Percentiles rank a stretch among this genome's conserved stretches.
These are phyloP conservation scores for Lonicera japonica DNA, from an alignment of 129 eudicot genomes.

Conservation along the genomic window DNA sequence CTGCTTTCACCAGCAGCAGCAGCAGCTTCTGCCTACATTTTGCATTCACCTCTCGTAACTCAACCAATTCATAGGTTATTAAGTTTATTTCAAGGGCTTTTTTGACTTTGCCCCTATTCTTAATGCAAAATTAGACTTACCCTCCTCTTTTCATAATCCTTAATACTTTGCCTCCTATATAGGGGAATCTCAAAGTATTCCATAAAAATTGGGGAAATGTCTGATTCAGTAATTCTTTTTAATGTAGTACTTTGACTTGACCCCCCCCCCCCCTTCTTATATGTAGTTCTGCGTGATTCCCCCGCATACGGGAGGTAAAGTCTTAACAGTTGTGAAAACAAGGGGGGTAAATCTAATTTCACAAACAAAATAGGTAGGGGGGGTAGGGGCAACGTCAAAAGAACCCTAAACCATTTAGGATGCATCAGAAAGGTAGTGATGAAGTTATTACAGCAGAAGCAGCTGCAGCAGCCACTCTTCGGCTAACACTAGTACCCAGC, in stretches of 20 bases:
- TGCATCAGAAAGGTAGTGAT: slow-evolving; percentile 1
- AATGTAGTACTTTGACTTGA: no score
- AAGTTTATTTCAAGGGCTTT: not conserved
- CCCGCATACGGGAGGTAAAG: no score
- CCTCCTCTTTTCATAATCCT: not conserved
- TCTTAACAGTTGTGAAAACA: no score
- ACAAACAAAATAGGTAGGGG: no score
- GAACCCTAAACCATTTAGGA: not conserved
- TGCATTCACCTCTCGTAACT: slow-evolving; percentile 16
- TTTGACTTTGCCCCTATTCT: not conserved
- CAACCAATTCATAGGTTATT: slow-evolving; percentile 2
- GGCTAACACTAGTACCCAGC: slow-evolving; percentile 78
- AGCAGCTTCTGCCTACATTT: slow-evolving; percentile 92
- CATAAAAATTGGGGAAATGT: no score
- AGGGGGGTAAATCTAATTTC: no score
- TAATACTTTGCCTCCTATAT: no score
- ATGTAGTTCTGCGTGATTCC: no score
- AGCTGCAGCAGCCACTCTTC: slow-evolving; percentile 99
- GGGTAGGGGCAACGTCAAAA: not conserved
- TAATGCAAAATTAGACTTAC: not conserved
- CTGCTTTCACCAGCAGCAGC: slow-evolving; percentile 99
- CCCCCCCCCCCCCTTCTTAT: no score
- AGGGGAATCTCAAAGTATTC: no score
- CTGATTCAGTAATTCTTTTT: no score
- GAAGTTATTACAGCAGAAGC: slow-evolving; percentile 84